These are phyloP conservation scores for Martiniozyma abietophila DNA, from an alignment of 805 yeast species.

Conservation along the genomic window DNA sequence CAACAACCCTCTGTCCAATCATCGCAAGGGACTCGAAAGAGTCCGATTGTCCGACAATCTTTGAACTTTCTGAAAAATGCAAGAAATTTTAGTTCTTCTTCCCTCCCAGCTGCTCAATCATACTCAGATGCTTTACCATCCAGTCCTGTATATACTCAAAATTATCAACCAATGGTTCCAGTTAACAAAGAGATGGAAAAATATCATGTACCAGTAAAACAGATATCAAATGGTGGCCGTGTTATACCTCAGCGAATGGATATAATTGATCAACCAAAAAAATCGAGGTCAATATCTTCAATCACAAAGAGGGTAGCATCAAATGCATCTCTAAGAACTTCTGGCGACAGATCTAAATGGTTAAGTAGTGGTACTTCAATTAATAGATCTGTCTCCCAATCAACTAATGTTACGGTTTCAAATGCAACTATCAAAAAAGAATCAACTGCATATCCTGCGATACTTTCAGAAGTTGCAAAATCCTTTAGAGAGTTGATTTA, in stretches of 20 bases:
- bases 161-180: conserved; percentile 7
- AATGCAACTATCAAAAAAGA: conserved; percentile 41
- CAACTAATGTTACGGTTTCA: conserved; percentile 24
- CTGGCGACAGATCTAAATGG: conserved; percentile 24
- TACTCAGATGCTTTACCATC: not conserved
- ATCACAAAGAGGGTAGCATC: conserved; percentile 31
- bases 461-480: conserved; percentile 75
- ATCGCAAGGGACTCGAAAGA: conserved; percentile 16
- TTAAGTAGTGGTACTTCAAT: conserved; percentile 22
- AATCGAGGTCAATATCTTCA: conserved; percentile 39
- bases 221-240: conserved; percentile 34
- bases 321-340: conserved; percentile 22
- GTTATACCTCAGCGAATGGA: conserved; percentile 35
- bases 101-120: conserved; percentile 17
- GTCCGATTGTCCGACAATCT: conserved; percentile 32
- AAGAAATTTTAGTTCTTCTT: conserved; percentile 18
- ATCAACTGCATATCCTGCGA: conserved; percentile 71
- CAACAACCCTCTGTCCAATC: conserved; percentile 4
- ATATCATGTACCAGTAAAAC: conserved; percentile 27
- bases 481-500: conserved; percentile 62
- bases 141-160: too few species aligned
- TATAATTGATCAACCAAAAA: conserved; percentile 25
- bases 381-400: conserved; percentile 35
- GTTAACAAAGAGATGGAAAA: conserved; percentile 22
- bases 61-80: conserved; percentile 26